Evolutionary conservation across 192 early-diverging fungal species (phyloP).

Genomic region (Backusella australiensis): DNA sequence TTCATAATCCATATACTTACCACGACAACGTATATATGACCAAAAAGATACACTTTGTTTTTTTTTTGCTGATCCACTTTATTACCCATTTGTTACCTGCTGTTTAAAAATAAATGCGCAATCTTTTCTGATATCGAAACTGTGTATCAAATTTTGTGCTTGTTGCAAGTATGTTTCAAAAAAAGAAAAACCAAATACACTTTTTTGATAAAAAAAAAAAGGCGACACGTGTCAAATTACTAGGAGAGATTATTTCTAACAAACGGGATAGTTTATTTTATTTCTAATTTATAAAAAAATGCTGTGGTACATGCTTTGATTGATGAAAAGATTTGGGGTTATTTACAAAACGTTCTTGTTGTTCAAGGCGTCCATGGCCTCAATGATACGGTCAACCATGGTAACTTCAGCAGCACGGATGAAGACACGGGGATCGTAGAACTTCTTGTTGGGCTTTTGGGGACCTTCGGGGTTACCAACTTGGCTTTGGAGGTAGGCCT

Average conservation of each 20-base stretch:
- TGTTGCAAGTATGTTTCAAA: background rate
- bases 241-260: background rate
- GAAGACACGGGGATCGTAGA: slow-evolving; percentile 95
- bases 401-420: slow-evolving; percentile 88
- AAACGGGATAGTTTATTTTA: background rate
- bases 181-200: background rate
- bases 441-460: slow-evolving; percentile 99
- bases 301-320: background rate
- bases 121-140: background rate
- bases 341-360: slow-evolving; percentile 65
- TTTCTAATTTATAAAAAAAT: slow-evolving; percentile 2
- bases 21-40: background rate
- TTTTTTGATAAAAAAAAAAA: background rate
- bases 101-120: background rate
- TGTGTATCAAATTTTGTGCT: background rate
- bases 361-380: slow-evolving; percentile 73
- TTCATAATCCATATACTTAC: background rate
- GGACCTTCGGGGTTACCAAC: slow-evolving; percentile 95
- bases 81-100: background rate
- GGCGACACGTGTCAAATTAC: background rate
- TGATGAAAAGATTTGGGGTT: background rate
- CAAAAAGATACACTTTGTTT: background rate
- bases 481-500: slow-evolving; percentile 86
- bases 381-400: slow-evolving; percentile 75
- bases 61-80: background rate